phyloP scores from a whole-genome alignment of 2,329 filamentous ascomycete species.

The Ophiostoma montium region DNA sequence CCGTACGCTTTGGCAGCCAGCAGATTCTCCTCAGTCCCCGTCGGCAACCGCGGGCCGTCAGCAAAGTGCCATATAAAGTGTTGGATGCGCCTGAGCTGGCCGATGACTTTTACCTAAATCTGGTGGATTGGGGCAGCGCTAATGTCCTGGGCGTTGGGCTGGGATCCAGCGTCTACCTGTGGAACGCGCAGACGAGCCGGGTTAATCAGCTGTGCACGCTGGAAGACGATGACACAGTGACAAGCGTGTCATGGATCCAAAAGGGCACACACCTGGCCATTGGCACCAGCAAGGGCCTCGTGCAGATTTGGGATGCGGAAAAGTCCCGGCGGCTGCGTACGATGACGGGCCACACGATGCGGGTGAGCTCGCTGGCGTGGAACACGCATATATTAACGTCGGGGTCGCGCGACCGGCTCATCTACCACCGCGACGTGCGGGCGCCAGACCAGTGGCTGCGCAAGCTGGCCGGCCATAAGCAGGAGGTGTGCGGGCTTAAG shows the following conservation, averaged over 20 bases:
- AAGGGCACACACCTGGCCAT: constrained; percentile 92
- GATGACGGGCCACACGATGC: constrained; percentile 91
- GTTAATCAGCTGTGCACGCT: constrained; percentile 85
- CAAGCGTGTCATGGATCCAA: constrained; percentile 97
- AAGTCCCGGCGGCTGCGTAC: constrained; percentile 72
- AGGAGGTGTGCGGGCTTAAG: constrained; percentile 90
- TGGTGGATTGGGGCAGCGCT: constrained; percentile 94
- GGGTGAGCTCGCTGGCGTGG: constrained; percentile 91
- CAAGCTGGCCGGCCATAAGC: constrained; percentile 85
- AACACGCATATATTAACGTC: constrained; percentile 96
- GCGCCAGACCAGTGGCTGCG: constrained; percentile 81
- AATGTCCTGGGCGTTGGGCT: constrained; percentile 89
- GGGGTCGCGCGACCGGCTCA: constrained; percentile 81
- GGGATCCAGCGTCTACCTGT: constrained; percentile 92
- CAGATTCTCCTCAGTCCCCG: constrained; percentile 83
- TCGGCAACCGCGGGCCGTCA: constrained; percentile 77
- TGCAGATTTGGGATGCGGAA: constrained; percentile 96
- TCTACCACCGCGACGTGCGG: constrained; percentile 91
- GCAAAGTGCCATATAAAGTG: constrained; percentile 96
- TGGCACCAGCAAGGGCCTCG: constrained; percentile 83
- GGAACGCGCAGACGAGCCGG: constrained; percentile 82
- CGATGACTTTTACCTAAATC: constrained; percentile 94
- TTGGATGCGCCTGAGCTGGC: constrained; percentile 90
- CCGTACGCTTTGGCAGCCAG: constrained; percentile 84
- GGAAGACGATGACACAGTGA: constrained; percentile 73